Conservation (phyloP, 208 protist species). For the Trypanosoma avium region DNA sequence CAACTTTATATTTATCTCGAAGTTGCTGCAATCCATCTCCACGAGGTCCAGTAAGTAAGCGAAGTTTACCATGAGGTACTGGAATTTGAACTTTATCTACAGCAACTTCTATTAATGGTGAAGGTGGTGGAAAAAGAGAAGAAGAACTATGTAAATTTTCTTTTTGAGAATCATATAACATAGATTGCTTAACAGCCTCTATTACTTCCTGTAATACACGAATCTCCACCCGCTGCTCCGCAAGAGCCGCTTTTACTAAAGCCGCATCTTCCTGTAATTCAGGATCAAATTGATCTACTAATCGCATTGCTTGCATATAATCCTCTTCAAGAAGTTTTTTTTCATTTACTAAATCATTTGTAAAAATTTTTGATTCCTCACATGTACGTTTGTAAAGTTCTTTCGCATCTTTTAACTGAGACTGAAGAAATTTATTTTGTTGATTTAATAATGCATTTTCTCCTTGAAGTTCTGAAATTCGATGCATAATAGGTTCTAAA, state of each 20-base stretch:
- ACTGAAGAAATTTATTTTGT: slow-evolving; percentile 10
- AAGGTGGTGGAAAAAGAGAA: not conserved
- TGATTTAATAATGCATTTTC: not conserved
- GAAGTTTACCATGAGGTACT: slow-evolving; percentile 10
- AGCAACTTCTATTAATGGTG: not conserved
- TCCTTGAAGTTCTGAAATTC: slow-evolving; percentile 3
- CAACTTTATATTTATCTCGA: slow-evolving; percentile 6
- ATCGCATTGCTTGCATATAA: slow-evolving; percentile 6
- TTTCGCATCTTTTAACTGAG: slow-evolving; percentile 1
- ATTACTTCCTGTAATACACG: slow-evolving; percentile 7
- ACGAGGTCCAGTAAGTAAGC: slow-evolving; percentile 13
- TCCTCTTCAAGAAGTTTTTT: slow-evolving; percentile 12
- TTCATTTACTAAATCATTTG: not conserved
- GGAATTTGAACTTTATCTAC: slow-evolving; percentile 5
- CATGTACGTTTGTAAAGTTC: slow-evolving; percentile 7
- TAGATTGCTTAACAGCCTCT: slow-evolving; percentile 3
- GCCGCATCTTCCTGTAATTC: slow-evolving; percentile 15
- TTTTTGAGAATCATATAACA: not conserved
- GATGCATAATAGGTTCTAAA: slow-evolving; percentile 4
- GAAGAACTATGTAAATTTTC: not conserved
- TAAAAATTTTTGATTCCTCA: not conserved
- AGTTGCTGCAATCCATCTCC: slow-evolving; percentile 21
- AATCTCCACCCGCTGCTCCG: slow-evolving; percentile 23
- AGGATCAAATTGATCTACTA: slow-evolving; percentile 9
- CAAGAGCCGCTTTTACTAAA: slow-evolving; percentile 10